A percentile compares a stretch with the other conserved stretches of the same genome.
phyloP scores from a whole-genome alignment of 202 grass and related monocot species.

The Musa balbisiana region DNA sequence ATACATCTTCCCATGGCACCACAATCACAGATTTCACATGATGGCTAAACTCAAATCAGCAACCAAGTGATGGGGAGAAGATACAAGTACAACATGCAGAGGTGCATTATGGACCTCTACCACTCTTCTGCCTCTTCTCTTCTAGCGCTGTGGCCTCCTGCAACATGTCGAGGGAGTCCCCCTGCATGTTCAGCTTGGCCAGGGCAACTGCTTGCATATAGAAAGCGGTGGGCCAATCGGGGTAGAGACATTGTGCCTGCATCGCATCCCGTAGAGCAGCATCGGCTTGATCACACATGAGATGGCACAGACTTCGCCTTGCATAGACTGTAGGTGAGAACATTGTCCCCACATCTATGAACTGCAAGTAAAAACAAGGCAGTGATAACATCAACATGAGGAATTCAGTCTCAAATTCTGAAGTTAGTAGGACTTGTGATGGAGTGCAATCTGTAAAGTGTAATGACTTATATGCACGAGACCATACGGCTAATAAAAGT shows the following conservation, averaged over 20 bases:
- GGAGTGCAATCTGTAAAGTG: no score
- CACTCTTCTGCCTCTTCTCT: slow-evolving; percentile 63
- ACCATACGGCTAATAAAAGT: no score
- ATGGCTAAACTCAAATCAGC: background rate
- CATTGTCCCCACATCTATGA: slow-evolving; percentile 95
- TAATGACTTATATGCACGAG: no score
- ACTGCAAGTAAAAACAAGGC: slow-evolving; percentile 35
- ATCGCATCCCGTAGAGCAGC: slow-evolving; percentile 42
- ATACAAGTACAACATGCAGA: background rate
- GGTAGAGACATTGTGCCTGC: slow-evolving; percentile 54
- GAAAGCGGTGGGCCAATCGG: slow-evolving; percentile 92
- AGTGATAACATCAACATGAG: background rate
- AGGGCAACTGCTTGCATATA: slow-evolving; percentile 94
- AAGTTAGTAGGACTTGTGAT: background rate
- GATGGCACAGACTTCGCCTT: slow-evolving; percentile 75
- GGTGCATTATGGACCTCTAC: slow-evolving; percentile 23
- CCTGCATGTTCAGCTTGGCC: slow-evolving; percentile 80
- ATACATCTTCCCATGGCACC: background rate
- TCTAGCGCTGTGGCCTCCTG: slow-evolving; percentile 70
- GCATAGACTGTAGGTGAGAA: slow-evolving; percentile 79
- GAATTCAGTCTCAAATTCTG: background rate
- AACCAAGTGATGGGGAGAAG: background rate
- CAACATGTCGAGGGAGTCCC: slow-evolving; percentile 77
- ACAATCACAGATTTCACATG: background rate
- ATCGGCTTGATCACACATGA: slow-evolving; percentile 75